Percentiles rank a stretch among this genome's conserved stretches.
Conservation (phyloP, 108 stramenopile genomes). For the Chaetoceros tenuissimus region DNA sequence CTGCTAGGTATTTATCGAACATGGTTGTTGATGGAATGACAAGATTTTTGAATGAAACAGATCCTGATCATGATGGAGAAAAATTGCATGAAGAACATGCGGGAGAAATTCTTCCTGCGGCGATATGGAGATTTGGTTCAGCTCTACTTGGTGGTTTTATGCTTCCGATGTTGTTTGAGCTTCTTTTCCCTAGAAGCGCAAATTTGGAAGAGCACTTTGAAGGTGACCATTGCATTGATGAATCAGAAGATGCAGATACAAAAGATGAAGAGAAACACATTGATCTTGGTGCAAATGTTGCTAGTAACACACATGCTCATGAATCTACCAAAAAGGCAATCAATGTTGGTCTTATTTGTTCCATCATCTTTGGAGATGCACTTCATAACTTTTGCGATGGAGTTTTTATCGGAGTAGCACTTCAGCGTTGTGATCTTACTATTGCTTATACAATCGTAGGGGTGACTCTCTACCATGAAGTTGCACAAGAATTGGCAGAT, state of each 20-base stretch:
- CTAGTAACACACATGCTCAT: not conserved
- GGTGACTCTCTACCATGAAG: slow-evolving; percentile 66
- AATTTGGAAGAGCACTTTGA: not conserved
- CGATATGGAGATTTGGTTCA: slow-evolving; percentile 54
- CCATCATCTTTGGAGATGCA: slow-evolving; percentile 52
- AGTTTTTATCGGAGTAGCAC: slow-evolving; percentile 70
- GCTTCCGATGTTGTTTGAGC: slow-evolving; percentile 39
- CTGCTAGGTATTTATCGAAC: not conserved
- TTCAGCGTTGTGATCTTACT: slow-evolving; percentile 33
- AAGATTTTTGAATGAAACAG: not conserved
- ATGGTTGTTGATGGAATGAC: not conserved
- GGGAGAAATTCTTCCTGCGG: slow-evolving; percentile 16
- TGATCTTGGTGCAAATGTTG: slow-evolving; percentile 9
- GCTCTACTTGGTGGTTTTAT: slow-evolving; percentile 61
- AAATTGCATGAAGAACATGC: slow-evolving; percentile 27
- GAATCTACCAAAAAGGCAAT: slow-evolving; percentile 2
- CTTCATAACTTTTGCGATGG: slow-evolving; percentile 85
- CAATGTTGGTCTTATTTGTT: slow-evolving; percentile 21
- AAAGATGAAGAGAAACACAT: slow-evolving; percentile 2
- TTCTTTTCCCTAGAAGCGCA: slow-evolving; percentile 33
- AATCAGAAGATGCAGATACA: slow-evolving; percentile 9
- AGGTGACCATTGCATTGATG: not conserved
- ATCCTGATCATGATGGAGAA: slow-evolving; percentile 1
- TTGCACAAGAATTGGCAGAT: slow-evolving; percentile 81
- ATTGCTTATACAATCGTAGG: slow-evolving; percentile 41